A percentile compares a stretch with the other conserved stretches of the same genome.
These are phyloP conservation scores for Panicum hallii DNA, from an alignment of 202 grass and related monocot species.

Conservation along the genomic window DNA sequence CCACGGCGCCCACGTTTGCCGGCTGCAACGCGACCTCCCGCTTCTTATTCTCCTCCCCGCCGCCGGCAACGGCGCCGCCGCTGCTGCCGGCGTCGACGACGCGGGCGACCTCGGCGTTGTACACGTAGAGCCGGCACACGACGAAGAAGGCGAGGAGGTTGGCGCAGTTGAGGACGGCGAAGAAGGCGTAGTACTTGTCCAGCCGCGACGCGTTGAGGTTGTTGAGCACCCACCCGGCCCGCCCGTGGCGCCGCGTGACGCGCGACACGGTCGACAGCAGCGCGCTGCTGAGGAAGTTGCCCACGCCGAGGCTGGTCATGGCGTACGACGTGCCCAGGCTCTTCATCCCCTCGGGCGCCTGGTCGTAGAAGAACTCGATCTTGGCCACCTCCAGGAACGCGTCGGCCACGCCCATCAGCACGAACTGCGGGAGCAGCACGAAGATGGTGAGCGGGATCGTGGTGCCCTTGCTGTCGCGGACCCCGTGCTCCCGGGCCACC, in stretches of 20 bases:
- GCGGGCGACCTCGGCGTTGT: slow-evolving; percentile 60
- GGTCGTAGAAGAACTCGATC: slow-evolving; percentile 98
- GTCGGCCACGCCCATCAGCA: slow-evolving; percentile 88
- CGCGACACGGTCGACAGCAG: slow-evolving; percentile 62
- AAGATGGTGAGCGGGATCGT: slow-evolving; percentile 81
- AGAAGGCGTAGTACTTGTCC: slow-evolving; percentile 89
- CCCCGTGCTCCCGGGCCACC: slow-evolving; percentile 60
- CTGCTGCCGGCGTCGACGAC: slow-evolving; percentile 22
- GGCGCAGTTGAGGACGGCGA: slow-evolving; percentile 62
- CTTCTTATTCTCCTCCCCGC: not conserved
- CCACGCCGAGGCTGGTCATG: slow-evolving; percentile 80
- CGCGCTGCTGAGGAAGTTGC: slow-evolving; percentile 88
- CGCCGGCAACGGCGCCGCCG: too few species aligned
- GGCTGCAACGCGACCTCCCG: slow-evolving; percentile 40
- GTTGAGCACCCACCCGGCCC: slow-evolving; percentile 73
- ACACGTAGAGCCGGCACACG: slow-evolving; percentile 74
- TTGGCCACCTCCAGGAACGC: slow-evolving; percentile 93
- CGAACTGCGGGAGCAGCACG: slow-evolving; percentile 90
- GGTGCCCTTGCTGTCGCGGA: slow-evolving; percentile 54
- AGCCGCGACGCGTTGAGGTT: slow-evolving; percentile 88
- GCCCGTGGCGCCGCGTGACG: slow-evolving; percentile 54
- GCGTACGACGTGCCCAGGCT: slow-evolving; percentile 89
- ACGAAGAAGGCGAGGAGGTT: slow-evolving; percentile 73
- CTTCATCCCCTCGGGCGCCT: slow-evolving; percentile 97
- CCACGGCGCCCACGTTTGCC: not conserved